Evolutionary conservation across 2,329 filamentous ascomycete species (phyloP).

Genomic region (Alternaria tenuissima): DNA sequence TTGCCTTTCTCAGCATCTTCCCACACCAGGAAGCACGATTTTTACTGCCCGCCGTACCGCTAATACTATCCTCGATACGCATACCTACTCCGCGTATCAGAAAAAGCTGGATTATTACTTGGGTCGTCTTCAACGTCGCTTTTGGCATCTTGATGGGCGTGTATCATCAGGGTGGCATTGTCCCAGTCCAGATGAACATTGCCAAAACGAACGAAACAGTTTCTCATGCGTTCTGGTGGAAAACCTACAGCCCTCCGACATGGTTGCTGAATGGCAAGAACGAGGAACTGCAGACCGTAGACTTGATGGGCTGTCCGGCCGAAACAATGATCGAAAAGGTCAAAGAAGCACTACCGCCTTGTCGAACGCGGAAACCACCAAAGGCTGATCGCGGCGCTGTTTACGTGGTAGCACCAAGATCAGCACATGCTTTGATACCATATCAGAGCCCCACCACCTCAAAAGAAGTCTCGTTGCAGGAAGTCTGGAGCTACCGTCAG

Average conservation of each 20-base stretch:
- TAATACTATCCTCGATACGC: constrained; percentile 77
- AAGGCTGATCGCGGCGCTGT: constrained; percentile 62
- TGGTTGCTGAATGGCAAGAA: constrained; percentile 83
- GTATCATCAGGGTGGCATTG: constrained; percentile 81
- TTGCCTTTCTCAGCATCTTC: constrained; percentile 75
- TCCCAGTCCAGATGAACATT: constrained; percentile 78
- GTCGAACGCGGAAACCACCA: constrained; percentile 38
- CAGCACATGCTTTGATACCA: constrained; percentile 73
- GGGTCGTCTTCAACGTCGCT: constrained; percentile 74
- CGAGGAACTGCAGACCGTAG: constrained; percentile 72
- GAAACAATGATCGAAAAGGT: constrained; percentile 68
- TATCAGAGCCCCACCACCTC: constrained; percentile 44
- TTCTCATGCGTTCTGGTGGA: constrained; percentile 81
- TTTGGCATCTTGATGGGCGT: constrained; percentile 79
- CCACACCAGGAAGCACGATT: constrained; percentile 85
- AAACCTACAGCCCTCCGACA: constrained; percentile 82
- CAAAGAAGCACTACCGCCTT: constrained; percentile 62
- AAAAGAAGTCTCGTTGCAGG: constrained; percentile 67
- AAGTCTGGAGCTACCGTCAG: constrained; percentile 72
- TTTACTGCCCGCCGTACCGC: constrained; percentile 75
- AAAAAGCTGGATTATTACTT: constrained; percentile 62
- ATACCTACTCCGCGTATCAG: constrained; percentile 66
- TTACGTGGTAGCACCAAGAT: constrained; percentile 74
- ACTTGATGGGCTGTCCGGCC: constrained; percentile 76
- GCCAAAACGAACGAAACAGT: constrained; percentile 71